A percentile compares a stretch with the other conserved stretches of the same genome.
These are phyloP conservation scores for Metarhizium rileyi DNA, from an alignment of 2,329 filamentous ascomycete species.

Conservation along the genomic window DNA sequence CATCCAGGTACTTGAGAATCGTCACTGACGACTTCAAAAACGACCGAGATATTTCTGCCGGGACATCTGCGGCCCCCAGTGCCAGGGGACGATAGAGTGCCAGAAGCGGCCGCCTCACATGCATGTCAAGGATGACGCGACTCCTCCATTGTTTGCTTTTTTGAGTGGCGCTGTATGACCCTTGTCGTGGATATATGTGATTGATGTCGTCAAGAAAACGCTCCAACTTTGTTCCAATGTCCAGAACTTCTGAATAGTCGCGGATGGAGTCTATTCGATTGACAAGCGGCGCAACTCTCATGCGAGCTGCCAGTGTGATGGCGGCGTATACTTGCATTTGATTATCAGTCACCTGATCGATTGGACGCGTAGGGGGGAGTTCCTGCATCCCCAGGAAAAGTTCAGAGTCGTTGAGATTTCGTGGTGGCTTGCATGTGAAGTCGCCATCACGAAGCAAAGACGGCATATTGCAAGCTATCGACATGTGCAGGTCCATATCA, in stretches of 20 bases:
- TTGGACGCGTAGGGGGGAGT: constrained; percentile 37
- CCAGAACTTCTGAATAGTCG: constrained; percentile 44
- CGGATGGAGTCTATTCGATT: constrained; percentile 41
- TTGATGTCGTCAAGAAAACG: constrained; percentile 45
- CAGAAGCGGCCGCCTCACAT: constrained; percentile 41
- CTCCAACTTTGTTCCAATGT: constrained; percentile 43
- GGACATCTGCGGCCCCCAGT: constrained; percentile 39
- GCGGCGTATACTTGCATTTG: constrained; percentile 46
- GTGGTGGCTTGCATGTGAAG: constrained; percentile 42
- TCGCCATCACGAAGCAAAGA: constrained; percentile 42
- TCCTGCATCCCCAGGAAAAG: constrained; percentile 37
- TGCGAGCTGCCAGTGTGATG: constrained; percentile 37
- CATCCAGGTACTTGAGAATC: constrained; percentile 45
- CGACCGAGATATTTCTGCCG: constrained; percentile 39
- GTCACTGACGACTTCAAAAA: constrained; percentile 47
- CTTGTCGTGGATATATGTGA: constrained; percentile 38
- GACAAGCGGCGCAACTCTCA: constrained; percentile 40
- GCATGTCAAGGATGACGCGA: constrained; percentile 42
- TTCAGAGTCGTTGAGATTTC: constrained; percentile 43
- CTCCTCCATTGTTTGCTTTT: constrained; percentile 42
- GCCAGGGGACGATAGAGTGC: constrained; percentile 46
- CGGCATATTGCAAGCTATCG: constrained; percentile 42
- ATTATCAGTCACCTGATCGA: constrained; percentile 42
- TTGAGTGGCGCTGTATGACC: constrained; percentile 30
- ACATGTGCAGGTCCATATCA: constrained; percentile 46